Evolutionary conservation across 257 asterid genomes (phyloP), one percentile per base, ranked within the genome.

Genomic region (Paraleonurus japonicus): DNA sequence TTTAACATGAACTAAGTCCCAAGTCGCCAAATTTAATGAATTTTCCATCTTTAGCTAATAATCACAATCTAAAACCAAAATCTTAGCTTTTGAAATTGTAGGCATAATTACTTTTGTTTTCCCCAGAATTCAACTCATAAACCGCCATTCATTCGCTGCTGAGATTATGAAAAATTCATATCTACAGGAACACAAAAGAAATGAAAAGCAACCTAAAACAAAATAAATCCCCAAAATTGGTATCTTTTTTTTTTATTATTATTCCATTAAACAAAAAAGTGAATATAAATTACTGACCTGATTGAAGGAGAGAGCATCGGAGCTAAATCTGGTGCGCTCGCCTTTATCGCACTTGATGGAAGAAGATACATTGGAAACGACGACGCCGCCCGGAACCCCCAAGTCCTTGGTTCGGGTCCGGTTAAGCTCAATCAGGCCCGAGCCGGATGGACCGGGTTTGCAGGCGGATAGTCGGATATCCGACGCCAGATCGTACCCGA

Each of bases 281-380:
- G 20, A 41, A 41, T 23, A 60, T 33, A 54, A 61, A 10, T 48
- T 3, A 64, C 20, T 39, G 11, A 94, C 99, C 96, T 85, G 96
- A 74, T 65, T 86, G 79, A 94, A 94, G 47, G 96, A 55, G 64
- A 94, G 86, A 39, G 87, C 85, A 62, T 94, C 99, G 73, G 99
- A 89, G 80, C 91, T 86, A 75, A 94, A 94, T 84, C 99, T 80
- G 39, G 88, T 94, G 57, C 97, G 86, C 85, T 94, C 99, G 61
- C 99, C 99, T 83, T 94, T 94, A 71, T 88, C 99, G 69, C 99
- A 94, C 90, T 89, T 94, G 75, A 94, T 88, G 5, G 97, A 80
- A 39, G 85, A 67, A 1, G 91, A 79, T 0, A 89, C 97, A 43
- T 75, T 67, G 0, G 85, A 69, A 20, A 94, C 90, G 75, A 85